Percentiles rank a stretch among this genome's conserved stretches.
phyloP scores from a whole-genome alignment of 805 yeast species.

The Yamadazyma laniorum region DNA sequence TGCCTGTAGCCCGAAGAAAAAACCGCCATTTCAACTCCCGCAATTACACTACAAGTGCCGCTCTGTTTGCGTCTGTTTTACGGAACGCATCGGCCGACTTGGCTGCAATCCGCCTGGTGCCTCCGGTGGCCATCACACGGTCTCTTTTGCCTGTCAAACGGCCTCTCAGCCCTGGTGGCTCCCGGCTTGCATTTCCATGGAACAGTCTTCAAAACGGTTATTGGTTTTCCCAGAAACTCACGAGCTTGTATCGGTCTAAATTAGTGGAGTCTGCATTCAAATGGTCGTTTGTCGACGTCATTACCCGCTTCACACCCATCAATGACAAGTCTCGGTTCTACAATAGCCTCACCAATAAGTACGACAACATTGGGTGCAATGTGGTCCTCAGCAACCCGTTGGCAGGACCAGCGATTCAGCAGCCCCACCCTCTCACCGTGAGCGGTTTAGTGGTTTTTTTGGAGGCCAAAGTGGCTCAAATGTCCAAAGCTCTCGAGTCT shows the following conservation, averaged over 20 bases:
- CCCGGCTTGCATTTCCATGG: background rate
- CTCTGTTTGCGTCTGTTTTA: background rate
- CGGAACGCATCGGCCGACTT: background rate
- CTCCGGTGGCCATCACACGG: background rate
- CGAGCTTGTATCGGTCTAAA: constrained; percentile 1
- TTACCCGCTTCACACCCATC: constrained; percentile 4
- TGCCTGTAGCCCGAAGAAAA: constrained; percentile 4
- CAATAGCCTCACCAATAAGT: constrained; percentile 8
- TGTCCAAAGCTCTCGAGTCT: background rate
- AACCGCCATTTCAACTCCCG: too few species aligned
- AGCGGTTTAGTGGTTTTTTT: background rate
- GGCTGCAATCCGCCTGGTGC: too few species aligned
- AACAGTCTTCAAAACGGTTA: background rate
- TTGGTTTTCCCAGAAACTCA: background rate
- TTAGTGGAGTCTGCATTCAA: constrained; percentile 1
- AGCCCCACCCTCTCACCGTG: background rate
- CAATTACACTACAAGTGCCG: background rate
- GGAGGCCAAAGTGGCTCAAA: background rate
- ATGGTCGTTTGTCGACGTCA: background rate
- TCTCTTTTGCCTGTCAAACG: background rate
- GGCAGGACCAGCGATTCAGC: background rate
- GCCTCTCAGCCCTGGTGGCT: background rate
- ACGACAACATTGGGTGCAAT: constrained; percentile 11
- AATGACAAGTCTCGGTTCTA: constrained; percentile 9
- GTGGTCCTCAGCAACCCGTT: constrained; percentile 3